Evolutionary conservation across 495 filamentous ascomycete genomes (phyloP).

Genomic region (Xeromyces bisporus): DNA sequence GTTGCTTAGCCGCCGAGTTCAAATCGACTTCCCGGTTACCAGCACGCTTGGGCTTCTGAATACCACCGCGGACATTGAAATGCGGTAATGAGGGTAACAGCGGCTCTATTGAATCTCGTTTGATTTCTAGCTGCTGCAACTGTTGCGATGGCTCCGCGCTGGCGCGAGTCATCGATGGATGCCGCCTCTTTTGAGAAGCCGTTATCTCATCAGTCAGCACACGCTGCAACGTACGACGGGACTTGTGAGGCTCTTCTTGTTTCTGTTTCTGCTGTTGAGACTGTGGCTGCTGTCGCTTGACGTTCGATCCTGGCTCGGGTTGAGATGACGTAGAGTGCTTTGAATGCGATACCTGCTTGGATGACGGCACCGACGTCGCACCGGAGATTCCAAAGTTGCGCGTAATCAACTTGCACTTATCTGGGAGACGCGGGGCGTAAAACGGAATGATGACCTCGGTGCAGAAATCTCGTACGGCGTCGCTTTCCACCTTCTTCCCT

Average conservation of each 20-base stretch:
- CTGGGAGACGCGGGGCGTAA: slow-evolving; percentile 69
- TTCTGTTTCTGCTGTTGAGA: slow-evolving; percentile 2
- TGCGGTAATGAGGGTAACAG: slow-evolving; percentile 17
- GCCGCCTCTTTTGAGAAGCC: slow-evolving; percentile 27
- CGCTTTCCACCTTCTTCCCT: slow-evolving; percentile 31
- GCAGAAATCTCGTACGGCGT: slow-evolving; percentile 62
- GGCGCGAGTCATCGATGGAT: slow-evolving; percentile 47
- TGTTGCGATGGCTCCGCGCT: slow-evolving; percentile 37
- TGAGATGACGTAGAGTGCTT: slow-evolving; percentile 11
- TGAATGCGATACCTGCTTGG: slow-evolving; percentile 10
- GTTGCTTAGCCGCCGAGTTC: slow-evolving; percentile 34
- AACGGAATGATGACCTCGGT: slow-evolving; percentile 88
- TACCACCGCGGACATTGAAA: slow-evolving; percentile 32
- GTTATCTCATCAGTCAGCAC: slow-evolving; percentile 54
- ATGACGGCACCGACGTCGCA: slow-evolving; percentile 34
- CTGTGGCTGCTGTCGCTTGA: slow-evolving; percentile 16
- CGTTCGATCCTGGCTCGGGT: slow-evolving; percentile 37
- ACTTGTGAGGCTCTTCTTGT: slow-evolving; percentile 22
- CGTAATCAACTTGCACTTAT: slow-evolving; percentile 61
- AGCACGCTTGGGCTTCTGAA: slow-evolving; percentile 41
- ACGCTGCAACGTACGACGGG: slow-evolving; percentile 46
- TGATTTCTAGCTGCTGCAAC: slow-evolving; percentile 21
- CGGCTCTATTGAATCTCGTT: slow-evolving; percentile 20
- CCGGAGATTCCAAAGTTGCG: slow-evolving; percentile 72
- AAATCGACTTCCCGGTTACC: slow-evolving; percentile 55